Percentiles rank a stretch among this genome's conserved stretches.
These are phyloP conservation scores for Rhodotorula mucilaginosa DNA, from an alignment of 1,284 basidiomycete genomes.

Conservation along the genomic window DNA sequence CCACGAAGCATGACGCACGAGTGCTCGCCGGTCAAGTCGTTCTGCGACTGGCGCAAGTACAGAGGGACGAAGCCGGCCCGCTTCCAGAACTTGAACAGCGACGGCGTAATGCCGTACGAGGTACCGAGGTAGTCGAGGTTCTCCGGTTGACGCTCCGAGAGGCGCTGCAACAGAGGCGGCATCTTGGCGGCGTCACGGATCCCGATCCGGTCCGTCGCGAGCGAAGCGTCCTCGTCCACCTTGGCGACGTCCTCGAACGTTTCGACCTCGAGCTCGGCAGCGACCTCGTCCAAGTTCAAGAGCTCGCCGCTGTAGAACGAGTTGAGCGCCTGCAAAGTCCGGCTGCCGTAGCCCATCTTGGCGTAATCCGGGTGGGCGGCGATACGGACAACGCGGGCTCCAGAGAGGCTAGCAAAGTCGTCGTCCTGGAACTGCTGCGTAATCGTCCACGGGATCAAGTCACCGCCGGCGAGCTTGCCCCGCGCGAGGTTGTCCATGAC, in stretches of 20 bases:
- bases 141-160: conserved; percentile 88
- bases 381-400: conserved; percentile 87
- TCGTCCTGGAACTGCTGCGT: conserved; percentile 94
- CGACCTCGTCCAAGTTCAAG: conserved; percentile 77
- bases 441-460: conserved; percentile 97
- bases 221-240: conserved; percentile 51
- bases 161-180: conserved; percentile 88
- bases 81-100: conserved; percentile 95
- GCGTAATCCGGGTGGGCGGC: conserved; percentile 97
- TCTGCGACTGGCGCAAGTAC: conserved; percentile 89
- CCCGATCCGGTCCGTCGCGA: conserved; percentile 66
- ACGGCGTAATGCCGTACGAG: conserved; percentile 88
- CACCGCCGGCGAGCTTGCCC: conserved; percentile 80
- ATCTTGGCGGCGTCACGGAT: conserved; percentile 74
- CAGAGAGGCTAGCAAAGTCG: conserved; percentile 87
- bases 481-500: conserved; percentile 82
- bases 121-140: conserved; percentile 92
- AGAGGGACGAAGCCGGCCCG: conserved; percentile 84
- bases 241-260: conserved; percentile 63
- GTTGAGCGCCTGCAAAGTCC: conserved; percentile 81
- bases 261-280: conserved; percentile 54
- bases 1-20: conserved; percentile 90
- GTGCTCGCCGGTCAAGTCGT: conserved; percentile 94
- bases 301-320: conserved; percentile 90
- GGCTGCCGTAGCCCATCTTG: conserved; percentile 97